Evolutionary conservation across 371 early-diverging fungal species (phyloP), one percentile per base, ranked within the genome.

Genomic region (Lichtheimia hyalospora): DNA sequence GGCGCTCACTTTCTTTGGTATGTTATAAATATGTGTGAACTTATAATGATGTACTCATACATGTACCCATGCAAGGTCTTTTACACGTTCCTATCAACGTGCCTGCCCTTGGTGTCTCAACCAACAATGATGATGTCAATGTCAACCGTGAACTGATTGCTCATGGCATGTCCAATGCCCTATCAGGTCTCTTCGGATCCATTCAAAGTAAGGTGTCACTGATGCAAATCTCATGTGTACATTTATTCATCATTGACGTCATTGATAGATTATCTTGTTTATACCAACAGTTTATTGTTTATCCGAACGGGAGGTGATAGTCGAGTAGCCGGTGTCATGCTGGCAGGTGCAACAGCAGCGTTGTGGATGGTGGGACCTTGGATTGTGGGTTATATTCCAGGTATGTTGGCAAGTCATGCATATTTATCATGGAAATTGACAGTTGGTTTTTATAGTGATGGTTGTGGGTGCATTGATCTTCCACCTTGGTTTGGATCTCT

Each of bases 41-140:
- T n/a, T n/a, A n/a, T n/a, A n/a, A n/a, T n/a, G n/a, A 28, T 6
- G 5, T 25, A 8, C 21, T 34, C 4, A 25, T 27, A n/a, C n/a
- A n/a, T n/a, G n/a, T n/a, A 39, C 7, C 15, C 40, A 14, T 62
- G 27, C 56, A 51, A 62, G 84, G 88, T 52, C 88, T 97, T 28
- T 79, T 98, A 20, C 97, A 98, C 69, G 98, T 98, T 1, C 97
- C 98, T 8, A 91, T 91, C 64, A 92, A 92, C 59, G 93, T 95
- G 0, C 97, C 96, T 14, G 96, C 96, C 2, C 79, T 96, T 56
- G 94, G 94, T 1, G 95, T 95, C 1, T 93, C 94, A 0, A 94
- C 96, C 3, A 84, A 89, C 24, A 84, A 85, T 42, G 92, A 93
- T 67, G 81, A 87, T 61, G 85, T 97, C 15, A 91, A 96, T 75